Percentiles rank a stretch among this genome's conserved stretches.
These are phyloP conservation scores for Ophiostoma triangulosporum DNA, from an alignment of 2,329 filamentous ascomycete genomes.

Conservation along the genomic window DNA sequence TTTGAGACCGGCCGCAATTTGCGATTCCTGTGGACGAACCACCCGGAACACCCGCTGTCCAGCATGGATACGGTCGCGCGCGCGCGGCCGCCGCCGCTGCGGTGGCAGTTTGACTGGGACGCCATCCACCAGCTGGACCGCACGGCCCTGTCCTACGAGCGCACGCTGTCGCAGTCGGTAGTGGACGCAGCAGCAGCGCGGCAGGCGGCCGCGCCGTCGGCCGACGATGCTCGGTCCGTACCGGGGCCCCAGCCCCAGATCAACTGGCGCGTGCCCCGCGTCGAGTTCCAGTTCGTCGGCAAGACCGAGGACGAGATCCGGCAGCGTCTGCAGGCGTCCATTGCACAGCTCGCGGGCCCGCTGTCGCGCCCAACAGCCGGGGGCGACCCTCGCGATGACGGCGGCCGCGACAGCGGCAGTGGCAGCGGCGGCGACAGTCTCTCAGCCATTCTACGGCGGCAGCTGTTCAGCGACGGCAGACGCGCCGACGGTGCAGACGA, in stretches of 20 bases:
- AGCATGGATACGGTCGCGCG: conserved; percentile 32
- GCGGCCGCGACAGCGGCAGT: neutral
- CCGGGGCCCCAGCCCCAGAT: neutral
- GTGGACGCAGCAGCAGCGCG: neutral
- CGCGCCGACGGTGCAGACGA: neutral
- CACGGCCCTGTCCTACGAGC: conserved; percentile 42
- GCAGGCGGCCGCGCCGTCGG: neutral
- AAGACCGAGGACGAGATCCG: conserved; percentile 33
- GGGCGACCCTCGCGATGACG: neutral
- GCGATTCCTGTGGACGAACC: conserved; percentile 55
- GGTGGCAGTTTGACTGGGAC: conserved; percentile 62
- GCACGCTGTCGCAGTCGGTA: conserved; percentile 24
- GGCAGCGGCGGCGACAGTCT: conserved; percentile 22
- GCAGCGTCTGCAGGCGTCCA: conserved; percentile 35
- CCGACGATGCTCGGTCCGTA: neutral
- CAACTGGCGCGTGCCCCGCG: conserved; percentile 8
- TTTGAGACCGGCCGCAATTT: conserved; percentile 71
- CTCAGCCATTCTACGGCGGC: conserved; percentile 26
- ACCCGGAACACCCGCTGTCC: conserved; percentile 57
- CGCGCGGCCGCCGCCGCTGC: conserved; percentile 40
- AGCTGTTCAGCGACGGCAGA: conserved; percentile 21
- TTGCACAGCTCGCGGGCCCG: conserved; percentile 30
- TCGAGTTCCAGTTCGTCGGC: conserved; percentile 33
- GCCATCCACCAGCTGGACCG: conserved; percentile 50
- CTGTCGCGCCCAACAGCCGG: conserved; percentile 3